Evolutionary conservation across 139 green algal genomes (phyloP).

Genomic region (Chlorella sp.): DNA sequence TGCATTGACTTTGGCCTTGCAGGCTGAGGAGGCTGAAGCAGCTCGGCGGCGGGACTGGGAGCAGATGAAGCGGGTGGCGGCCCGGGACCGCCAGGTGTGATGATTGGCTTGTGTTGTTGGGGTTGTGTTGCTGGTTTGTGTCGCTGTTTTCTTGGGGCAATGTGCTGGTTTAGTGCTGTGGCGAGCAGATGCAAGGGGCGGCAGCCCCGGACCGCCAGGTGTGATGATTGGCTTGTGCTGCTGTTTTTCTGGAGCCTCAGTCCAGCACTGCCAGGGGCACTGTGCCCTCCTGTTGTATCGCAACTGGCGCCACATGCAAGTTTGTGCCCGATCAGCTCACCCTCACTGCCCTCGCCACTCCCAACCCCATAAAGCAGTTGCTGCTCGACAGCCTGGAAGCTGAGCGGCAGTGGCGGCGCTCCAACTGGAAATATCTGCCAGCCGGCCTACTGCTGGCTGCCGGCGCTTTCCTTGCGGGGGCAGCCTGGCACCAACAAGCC

Average conservation of each 20-base stretch:
- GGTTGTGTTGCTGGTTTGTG: no score
- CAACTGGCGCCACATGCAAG: no score
- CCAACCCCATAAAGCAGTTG: background rate
- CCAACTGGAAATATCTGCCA: slow-evolving; percentile 8
- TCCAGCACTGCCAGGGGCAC: no score
- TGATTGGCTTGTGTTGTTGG: background rate
- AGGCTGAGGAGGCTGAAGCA: slow-evolving; percentile 3
- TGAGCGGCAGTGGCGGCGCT: background rate
- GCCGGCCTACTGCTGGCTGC: background rate
- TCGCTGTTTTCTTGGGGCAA: no score
- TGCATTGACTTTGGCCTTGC: no score
- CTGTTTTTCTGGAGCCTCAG: no score
- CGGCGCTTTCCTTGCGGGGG: slow-evolving; percentile 9
- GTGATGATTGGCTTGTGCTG: background rate
- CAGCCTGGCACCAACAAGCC: no score
- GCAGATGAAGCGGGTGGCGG: background rate
- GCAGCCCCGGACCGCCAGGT: background rate
- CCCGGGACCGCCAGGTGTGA: background rate
- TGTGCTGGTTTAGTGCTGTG: no score
- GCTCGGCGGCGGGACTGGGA: background rate
- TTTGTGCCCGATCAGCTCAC: no score
- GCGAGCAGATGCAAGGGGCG: background rate
- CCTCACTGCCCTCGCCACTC: background rate
- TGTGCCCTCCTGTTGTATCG: no score
- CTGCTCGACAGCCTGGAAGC: background rate